phyloP scores from a whole-genome alignment of 2,329 filamentous ascomycete species.

The Colletotrichum agaves region DNA sequence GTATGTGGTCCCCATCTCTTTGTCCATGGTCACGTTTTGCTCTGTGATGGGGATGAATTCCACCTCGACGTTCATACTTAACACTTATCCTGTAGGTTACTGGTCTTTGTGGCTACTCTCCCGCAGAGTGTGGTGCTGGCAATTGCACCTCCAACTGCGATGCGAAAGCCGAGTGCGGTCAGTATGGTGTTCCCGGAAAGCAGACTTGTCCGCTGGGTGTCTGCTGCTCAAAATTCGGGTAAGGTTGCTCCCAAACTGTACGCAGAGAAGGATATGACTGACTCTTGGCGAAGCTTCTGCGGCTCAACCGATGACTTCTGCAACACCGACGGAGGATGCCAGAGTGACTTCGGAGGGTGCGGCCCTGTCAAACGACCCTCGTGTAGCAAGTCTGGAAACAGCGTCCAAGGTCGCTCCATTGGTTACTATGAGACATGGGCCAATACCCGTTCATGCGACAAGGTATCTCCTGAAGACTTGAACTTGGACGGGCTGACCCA shows the following conservation, averaged over 20 bases:
- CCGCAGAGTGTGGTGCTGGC: slow-evolving; percentile 2
- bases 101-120: slow-evolving; percentile 16
- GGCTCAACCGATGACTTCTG: slow-evolving; percentile 18
- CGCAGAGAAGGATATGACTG: not conserved
- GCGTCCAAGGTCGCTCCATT: slow-evolving; percentile 39
- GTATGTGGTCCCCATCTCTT: not conserved
- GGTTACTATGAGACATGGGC: slow-evolving; percentile 51
- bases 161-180: slow-evolving; percentile 49
- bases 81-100: not conserved
- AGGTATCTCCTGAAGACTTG: slow-evolving; percentile 35
- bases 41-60: not conserved
- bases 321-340: not conserved
- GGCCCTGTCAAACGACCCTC: not conserved
- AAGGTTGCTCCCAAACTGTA: not conserved
- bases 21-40: not conserved
- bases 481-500: slow-evolving; percentile 29
- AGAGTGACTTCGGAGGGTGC: slow-evolving; percentile 9
- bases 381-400: slow-evolving; percentile 7
- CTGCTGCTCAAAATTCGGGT: slow-evolving; percentile 47
- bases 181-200: slow-evolving; percentile 39
- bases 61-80: not conserved
- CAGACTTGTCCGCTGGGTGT: slow-evolving; percentile 45
- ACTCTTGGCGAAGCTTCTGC: not conserved
- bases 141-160: slow-evolving; percentile 48
- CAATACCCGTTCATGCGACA: slow-evolving; percentile 38